Conservation (phyloP, 169 alveolate genomes). For the Babesia divergens region DNA sequence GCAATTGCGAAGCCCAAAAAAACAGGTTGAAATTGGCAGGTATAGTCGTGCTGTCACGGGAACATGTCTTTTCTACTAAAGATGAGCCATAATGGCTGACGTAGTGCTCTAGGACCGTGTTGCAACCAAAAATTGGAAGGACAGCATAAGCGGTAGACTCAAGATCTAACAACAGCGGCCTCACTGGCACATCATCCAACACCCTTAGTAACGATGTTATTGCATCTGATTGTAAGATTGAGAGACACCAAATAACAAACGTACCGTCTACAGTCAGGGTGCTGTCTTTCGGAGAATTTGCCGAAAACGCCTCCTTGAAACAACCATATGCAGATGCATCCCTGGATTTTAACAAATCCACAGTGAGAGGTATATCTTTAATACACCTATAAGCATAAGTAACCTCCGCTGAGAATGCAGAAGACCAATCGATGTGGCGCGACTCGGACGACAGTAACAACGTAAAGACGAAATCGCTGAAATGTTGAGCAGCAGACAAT, state of each 20-base stretch:
- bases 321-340: neutral
- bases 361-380: neutral
- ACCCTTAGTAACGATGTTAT: neutral
- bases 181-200: neutral
- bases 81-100: neutral
- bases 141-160: neutral
- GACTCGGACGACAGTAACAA: slow-evolving; percentile 4
- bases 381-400: neutral
- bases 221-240: neutral
- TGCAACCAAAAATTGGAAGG: slow-evolving; percentile 12
- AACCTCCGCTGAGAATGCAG: neutral
- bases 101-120: slow-evolving; percentile 10
- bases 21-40: neutral
- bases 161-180: slow-evolving; percentile 12
- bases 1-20: slow-evolving; percentile 16
- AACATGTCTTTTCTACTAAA: neutral
- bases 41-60: neutral
- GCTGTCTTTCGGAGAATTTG: neutral
- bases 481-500: slow-evolving; percentile 15
- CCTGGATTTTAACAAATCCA: neutral
- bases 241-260: neutral
- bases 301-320: neutral
- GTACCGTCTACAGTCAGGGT: neutral
- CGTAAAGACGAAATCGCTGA: neutral
- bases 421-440: neutral